A percentile compares a stretch with the other conserved stretches of the same genome.
Evolutionary conservation across 257 asterid species (phyloP).

Genomic region (Galeopsis tetrahit): DNA sequence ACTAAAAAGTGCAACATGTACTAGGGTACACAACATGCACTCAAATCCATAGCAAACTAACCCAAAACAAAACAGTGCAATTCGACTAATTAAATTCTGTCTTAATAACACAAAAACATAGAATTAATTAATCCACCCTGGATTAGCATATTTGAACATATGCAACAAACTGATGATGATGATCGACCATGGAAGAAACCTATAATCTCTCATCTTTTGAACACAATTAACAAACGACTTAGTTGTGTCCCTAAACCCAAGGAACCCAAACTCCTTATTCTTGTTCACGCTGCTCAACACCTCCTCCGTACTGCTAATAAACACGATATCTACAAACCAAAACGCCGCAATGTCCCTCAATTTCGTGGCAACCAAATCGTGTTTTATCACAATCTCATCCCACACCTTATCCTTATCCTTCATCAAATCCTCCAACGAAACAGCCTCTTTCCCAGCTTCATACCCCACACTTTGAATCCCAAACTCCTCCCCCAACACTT

Average conservation of each 20-base stretch:
- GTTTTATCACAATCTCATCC: conserved; percentile 69
- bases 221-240: conserved; percentile 60
- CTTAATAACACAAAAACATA: too few species aligned
- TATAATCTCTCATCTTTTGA: conserved; percentile 57
- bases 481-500: conserved; percentile 60
- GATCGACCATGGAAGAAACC: conserved; percentile 52
- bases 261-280: conserved; percentile 77
- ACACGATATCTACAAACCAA: conserved; percentile 65
- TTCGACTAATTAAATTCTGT: too few species aligned
- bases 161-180: too few species aligned
- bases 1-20: too few species aligned
- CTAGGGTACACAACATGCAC: too few species aligned
- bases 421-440: conserved; percentile 60
- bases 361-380: conserved; percentile 49
- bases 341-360: conserved; percentile 66
- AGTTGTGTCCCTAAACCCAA: conserved; percentile 73
- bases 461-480: conserved; percentile 50
- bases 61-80: too few species aligned
- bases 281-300: conserved; percentile 68
- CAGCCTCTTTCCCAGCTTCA: conserved; percentile 48
- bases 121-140: too few species aligned
- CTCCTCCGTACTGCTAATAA: conserved; percentile 33
- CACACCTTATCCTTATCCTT: conserved; percentile 67
- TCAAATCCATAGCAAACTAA: too few species aligned
- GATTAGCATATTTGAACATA: too few species aligned